Base-by-base conservation (phyloP, 257 asterid genomes). In the Plantago elongata region DNA sequence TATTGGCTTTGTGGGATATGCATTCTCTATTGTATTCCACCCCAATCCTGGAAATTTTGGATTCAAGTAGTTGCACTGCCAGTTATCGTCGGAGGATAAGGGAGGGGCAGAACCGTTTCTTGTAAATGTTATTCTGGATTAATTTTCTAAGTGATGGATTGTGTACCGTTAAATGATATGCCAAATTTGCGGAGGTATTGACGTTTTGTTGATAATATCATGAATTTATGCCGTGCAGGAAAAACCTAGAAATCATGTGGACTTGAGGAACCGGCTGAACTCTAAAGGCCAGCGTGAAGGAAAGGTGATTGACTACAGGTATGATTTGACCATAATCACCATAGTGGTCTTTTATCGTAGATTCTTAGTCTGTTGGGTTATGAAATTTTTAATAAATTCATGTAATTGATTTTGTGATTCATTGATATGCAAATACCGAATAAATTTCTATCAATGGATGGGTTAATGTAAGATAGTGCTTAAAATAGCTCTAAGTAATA, bases 231-330 rank as follows among this genome's bases (percentile, higher is more conserved):
- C 58, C 48, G 16, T 18, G 43, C 75, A 92, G 99, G 99, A 92
- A 79, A 86, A 82, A 74, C 97, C 99, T 46, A 84, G 94, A 81
- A 89, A 92, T 70, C 99, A 92, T 84, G 58, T 92, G 81, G 99
- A 92, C 68, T 79, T 92, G 96, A 80, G 99, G 70, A 86, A 89
- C 69, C 95, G 97, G 48, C 76, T 92, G 90, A 94, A 92, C 71
- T 86, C 97, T 62, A 86, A 84, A 79, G 99, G 99, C 74, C 99
- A 89, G 83, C 96, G 99, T 64, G 74, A 92, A 76, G 99, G 97
- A 76, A 92, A 89, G 78, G 82, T 92, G 57, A 92, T 92, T 59
- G 97, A 92, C 79, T 92, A 92, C 91, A 81, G 97, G 96, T 90
- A 79, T 60, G 61, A 42, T 90, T 78, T 60, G 61, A 42, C 61